Conservation (phyloP, 208 protist genomes). For the Wallacemonas sp. region DNA sequence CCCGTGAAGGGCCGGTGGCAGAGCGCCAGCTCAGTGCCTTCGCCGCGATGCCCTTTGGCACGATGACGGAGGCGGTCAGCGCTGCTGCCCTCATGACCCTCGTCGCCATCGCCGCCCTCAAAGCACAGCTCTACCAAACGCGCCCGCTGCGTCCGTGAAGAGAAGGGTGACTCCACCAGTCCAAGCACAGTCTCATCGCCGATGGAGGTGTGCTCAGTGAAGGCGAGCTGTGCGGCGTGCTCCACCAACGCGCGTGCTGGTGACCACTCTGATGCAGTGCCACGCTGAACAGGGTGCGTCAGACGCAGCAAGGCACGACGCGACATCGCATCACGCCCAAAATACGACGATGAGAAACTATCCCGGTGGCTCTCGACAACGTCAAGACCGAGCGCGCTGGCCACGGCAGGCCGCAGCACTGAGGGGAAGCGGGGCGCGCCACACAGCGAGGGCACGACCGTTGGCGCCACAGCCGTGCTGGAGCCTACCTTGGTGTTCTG, state of each 20-base stretch:
- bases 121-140: slow-evolving; percentile 55
- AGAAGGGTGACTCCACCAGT: slow-evolving; percentile 62
- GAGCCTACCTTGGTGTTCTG: slow-evolving; percentile 42
- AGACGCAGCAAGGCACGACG: slow-evolving; percentile 64
- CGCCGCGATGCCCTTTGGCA: no score
- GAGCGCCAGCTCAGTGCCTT: no score
- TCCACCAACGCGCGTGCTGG: slow-evolving; percentile 25
- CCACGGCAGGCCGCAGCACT: slow-evolving; percentile 8
- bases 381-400: not conserved
- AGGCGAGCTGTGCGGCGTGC: slow-evolving; percentile 14
- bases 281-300: slow-evolving; percentile 69
- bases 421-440: slow-evolving; percentile 48
- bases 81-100: slow-evolving; percentile 46
- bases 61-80: slow-evolving; percentile 8
- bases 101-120: slow-evolving; percentile 72
- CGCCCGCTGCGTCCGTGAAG: slow-evolving; percentile 54
- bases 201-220: slow-evolving; percentile 5
- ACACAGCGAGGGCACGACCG: slow-evolving; percentile 28
- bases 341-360: no score
- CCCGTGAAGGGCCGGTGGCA: slow-evolving; percentile 29
- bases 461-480: slow-evolving; percentile 25
- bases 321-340: slow-evolving; percentile 30
- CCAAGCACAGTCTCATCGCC: slow-evolving; percentile 30
- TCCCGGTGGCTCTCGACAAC: no score
- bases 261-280: slow-evolving; percentile 52